Evolutionary conservation across 352 stramenopile genomes (phyloP), one percentile per base, ranked within the genome.

Genomic region (Elongisporangium prolatum): DNA sequence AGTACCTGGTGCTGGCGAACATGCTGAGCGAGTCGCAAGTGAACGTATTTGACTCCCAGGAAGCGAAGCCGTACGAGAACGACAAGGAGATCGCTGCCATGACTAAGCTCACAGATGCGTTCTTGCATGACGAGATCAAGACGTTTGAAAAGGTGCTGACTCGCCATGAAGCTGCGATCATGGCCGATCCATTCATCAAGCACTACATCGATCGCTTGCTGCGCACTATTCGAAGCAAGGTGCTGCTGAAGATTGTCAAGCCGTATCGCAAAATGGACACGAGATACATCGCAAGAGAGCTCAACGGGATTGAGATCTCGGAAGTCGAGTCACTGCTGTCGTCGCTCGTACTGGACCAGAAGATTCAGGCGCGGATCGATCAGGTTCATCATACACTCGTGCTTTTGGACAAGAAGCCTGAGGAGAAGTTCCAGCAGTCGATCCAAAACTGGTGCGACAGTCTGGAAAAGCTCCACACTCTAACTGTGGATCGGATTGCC

Each of bases 61-160:
- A 95, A 48, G 86, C 86, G 54, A 95, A 95, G 59, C 86, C 87
- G 22, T 97, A 96, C 69, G 87, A 98, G 57, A 96, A 98, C 64
- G 93, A 98, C 79, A 95, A 93, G 20, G 93, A 98, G 66, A 98
- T 98, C 68, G 70, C 84, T 10, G 95, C 95, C 17, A 99, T 99
- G 96, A 98, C 94, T 2, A 89, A 97, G 63, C 77, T 99, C 50
- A 96, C 97, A 0, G 82, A 97, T 28, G 93, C 95, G 7, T 99
- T 98, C 69, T 77, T 98, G 55, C 87, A 88, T 67, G 90, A 98
- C 67, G 90, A 98, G 65, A 98, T 99, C 66, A 86, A 96, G 68
- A 86, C 73, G 25, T 99, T 99, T 75, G 95, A 98, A 70, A 63
- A 71, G 34, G 91, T 98, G 22, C 74, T 99, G 34, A 82, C 74